Base-by-base conservation (phyloP, 2,329 filamentous ascomycete genomes). In the Paramyrothecium roridum region DNA sequence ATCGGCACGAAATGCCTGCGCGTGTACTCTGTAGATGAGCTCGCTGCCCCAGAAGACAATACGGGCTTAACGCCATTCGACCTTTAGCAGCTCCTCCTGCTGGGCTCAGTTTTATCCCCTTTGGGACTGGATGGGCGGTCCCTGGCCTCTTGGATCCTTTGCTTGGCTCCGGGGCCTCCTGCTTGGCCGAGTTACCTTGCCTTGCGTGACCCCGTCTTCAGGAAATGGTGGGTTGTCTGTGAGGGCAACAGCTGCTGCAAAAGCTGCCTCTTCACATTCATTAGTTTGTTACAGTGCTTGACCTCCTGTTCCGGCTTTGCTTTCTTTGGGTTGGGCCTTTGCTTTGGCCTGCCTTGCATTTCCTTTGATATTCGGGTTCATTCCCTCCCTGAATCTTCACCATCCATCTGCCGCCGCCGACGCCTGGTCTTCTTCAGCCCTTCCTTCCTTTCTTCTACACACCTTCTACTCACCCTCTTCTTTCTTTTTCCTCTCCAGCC, bases 361-460 rank as follows among this genome's bases (percentile, higher is more conserved):
- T 17, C 37, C 40, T 46, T 30, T 30, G 26, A 30, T 30, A 30
- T 30, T 30, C 26, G 26, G 26, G 26, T 30, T 30, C 26, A 30
- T 30, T 30, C 26, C 26, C 26, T 30, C 26, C 26, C 26, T 30
- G 26, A 30, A 30, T 30, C 26, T 30, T 30, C 26, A 30, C 26
- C 26, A 30, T 30, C 26, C 26, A 30, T 10, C 26, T 10, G 10
- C 26, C 26, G 26, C 26, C 26, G n/a, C n/a, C 26, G 26, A 4
- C 26, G 26, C 26, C 26, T 30, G 26, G 10, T 4, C 26, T 30
- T 48, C 26, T 33, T 55, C 30, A 11, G 22, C 50, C 37, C 37
- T 45, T 48, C 40, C 52, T 51, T 48, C 47, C 54, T 47, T 49
- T 57, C 50, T 54, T 56, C 37, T 52, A 56, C 47, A 54, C 46